These are phyloP conservation scores for Aureobasidium sp. DNA, from an alignment of 2,329 filamentous ascomycete species.

Conservation along the genomic window DNA sequence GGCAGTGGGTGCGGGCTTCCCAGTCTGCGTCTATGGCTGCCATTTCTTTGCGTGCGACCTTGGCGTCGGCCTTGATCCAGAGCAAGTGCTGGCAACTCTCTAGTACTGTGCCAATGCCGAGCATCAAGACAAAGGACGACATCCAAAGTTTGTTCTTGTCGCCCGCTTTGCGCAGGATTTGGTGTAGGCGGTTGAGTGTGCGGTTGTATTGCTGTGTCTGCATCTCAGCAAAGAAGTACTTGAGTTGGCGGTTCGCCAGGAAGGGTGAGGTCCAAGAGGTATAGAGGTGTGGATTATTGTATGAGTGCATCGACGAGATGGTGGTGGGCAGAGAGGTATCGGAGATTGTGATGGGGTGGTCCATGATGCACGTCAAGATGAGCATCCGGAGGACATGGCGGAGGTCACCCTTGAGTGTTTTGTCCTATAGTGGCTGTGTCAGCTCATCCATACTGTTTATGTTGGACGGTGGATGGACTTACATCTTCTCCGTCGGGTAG, in stretches of 20 bases:
- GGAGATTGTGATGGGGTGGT: slow-evolving; percentile 40
- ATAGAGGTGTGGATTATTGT: slow-evolving; percentile 22
- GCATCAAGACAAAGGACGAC: slow-evolving; percentile 38
- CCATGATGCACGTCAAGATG: slow-evolving; percentile 44
- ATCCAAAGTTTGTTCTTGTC: slow-evolving; percentile 41
- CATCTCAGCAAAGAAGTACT: slow-evolving; percentile 42
- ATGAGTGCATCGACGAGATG: slow-evolving; percentile 34
- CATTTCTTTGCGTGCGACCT: slow-evolving; percentile 27
- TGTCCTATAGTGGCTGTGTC: not conserved
- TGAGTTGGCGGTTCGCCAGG: slow-evolving; percentile 44
- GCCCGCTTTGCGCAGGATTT: slow-evolving; percentile 36
- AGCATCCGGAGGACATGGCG: slow-evolving; percentile 40
- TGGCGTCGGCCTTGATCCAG: slow-evolving; percentile 36
- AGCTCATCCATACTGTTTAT: not conserved
- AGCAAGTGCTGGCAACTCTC: slow-evolving; percentile 43
- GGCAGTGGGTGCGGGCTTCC: slow-evolving; percentile 34
- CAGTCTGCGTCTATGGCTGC: slow-evolving; percentile 24
- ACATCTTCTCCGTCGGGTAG: slow-evolving; percentile 33
- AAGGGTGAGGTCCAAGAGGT: slow-evolving; percentile 30
- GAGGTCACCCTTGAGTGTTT: slow-evolving; percentile 33
- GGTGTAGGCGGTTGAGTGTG: slow-evolving; percentile 41
- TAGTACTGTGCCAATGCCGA: slow-evolving; percentile 42
- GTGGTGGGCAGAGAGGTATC: slow-evolving; percentile 32
- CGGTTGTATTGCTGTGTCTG: slow-evolving; percentile 36
- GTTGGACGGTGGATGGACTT: slow-evolving; percentile 13